phyloP scores from a whole-genome alignment of 495 filamentous ascomycete species.

The Podospora pseudocomata region DNA sequence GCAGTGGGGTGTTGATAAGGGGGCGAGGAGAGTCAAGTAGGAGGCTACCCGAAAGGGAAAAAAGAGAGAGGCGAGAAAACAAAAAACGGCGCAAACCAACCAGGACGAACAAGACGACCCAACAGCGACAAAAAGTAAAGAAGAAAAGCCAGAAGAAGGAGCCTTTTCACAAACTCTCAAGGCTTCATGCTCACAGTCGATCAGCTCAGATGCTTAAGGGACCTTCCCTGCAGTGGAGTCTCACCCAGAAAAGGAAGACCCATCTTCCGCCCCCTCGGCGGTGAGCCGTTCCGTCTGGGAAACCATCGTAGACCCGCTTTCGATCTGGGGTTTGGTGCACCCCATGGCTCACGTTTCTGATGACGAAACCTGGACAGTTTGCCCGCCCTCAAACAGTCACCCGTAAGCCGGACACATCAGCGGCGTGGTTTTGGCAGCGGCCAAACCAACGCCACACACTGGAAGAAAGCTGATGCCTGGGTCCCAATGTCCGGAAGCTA shows the following conservation, averaged over 20 bases:
- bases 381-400: neutral
- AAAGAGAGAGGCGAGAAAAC: neutral
- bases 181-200: neutral
- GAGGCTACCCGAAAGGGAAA: neutral
- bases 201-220: neutral
- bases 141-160: conserved; percentile 3
- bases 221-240: neutral
- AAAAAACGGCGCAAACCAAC: neutral
- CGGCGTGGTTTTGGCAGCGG: too few relatives aligned
- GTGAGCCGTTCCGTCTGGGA: neutral
- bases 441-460: neutral
- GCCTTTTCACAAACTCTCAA: neutral
- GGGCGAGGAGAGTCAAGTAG: neutral
- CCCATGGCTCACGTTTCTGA: neutral
- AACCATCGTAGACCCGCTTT: conserved; percentile 1
- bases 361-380: neutral
- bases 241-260: conserved; percentile 4
- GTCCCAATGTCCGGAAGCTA: too few relatives aligned
- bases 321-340: neutral
- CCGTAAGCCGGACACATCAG: neutral
- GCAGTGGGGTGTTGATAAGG: neutral
- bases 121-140: neutral
- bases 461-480: too few relatives aligned
- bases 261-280: neutral
- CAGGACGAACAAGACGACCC: neutral